Conservation (phyloP, 2,329 filamentous ascomycete genomes). For the Apiospora rasikravindrae region DNA sequence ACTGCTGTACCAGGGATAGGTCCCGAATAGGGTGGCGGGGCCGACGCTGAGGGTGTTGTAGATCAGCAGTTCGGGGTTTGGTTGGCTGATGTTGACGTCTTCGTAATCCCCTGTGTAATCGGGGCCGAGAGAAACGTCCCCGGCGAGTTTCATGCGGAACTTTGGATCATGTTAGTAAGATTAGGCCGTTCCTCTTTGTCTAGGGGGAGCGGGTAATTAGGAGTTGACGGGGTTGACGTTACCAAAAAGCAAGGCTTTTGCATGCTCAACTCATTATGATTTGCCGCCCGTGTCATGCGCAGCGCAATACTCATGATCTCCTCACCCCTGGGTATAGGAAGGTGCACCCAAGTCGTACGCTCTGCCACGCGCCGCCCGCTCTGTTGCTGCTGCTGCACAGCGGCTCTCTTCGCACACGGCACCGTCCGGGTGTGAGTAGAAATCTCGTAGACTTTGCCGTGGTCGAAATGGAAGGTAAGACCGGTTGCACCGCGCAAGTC, state of each 20-base stretch:
- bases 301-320: conserved; percentile 6
- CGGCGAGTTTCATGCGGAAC: conserved; percentile 18
- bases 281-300: background rate
- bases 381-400: background rate
- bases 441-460: background rate
- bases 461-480: conserved; percentile 14
- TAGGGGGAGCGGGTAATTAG: too few species aligned
- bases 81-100: conserved; percentile 7
- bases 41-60: conserved; percentile 1
- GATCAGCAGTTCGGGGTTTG: conserved; percentile 5
- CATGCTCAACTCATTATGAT: background rate
- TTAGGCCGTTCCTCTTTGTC: background rate
- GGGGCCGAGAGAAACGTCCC: conserved; percentile 2
- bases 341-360: conserved; percentile 3
- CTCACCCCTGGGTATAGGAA: conserved; percentile 20
- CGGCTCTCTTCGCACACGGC: background rate
- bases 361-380: background rate
- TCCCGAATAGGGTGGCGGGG: conserved; percentile 5
- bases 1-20: background rate
- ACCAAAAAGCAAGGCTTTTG: conserved; percentile 20
- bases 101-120: background rate
- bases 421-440: background rate
- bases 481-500: conserved; percentile 11
- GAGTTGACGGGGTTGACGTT: background rate
- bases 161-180: background rate